These are phyloP conservation scores for Lepidium sativum DNA, from an alignment of 345 rosid genomes.

Conservation along the genomic window DNA sequence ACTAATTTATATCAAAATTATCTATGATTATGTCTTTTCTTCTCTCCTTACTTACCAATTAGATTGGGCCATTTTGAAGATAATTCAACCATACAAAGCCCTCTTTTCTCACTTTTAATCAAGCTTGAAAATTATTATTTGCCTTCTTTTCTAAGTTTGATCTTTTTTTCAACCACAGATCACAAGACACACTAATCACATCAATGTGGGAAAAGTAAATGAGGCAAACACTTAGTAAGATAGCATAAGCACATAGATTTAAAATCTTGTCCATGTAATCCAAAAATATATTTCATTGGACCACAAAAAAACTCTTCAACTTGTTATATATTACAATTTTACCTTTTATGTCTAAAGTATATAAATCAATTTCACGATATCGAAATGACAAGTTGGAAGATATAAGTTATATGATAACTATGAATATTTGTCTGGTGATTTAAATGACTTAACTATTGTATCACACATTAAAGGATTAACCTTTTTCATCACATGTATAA, in stretches of 20 bases:
- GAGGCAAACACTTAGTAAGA: neutral
- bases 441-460: too few species aligned
- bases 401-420: too few species aligned
- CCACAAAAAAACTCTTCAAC: too few species aligned
- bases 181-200: constrained; percentile 4
- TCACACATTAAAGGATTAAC: too few species aligned
- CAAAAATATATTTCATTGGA: neutral
- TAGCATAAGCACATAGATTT: neutral
- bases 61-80: constrained; percentile 19
- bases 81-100: constrained; percentile 8
- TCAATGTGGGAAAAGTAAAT: neutral
- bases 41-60: constrained; percentile 6
- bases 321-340: too few species aligned
- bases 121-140: constrained; percentile 2
- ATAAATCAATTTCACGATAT: too few species aligned
- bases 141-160: constrained; percentile 25
- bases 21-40: constrained; percentile 21
- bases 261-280: neutral
- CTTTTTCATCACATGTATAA: too few species aligned
- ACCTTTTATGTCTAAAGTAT: too few species aligned
- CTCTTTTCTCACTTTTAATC: constrained; percentile 16
- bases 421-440: too few species aligned
- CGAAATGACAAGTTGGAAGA: too few species aligned
- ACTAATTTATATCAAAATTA: constrained; percentile 16
- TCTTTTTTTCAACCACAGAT: constrained; percentile 15